A percentile compares a stretch with the other conserved stretches of the same genome.
Conservation (phyloP, 2,329 filamentous ascomycete species). For the Verticillium isaacii region DNA sequence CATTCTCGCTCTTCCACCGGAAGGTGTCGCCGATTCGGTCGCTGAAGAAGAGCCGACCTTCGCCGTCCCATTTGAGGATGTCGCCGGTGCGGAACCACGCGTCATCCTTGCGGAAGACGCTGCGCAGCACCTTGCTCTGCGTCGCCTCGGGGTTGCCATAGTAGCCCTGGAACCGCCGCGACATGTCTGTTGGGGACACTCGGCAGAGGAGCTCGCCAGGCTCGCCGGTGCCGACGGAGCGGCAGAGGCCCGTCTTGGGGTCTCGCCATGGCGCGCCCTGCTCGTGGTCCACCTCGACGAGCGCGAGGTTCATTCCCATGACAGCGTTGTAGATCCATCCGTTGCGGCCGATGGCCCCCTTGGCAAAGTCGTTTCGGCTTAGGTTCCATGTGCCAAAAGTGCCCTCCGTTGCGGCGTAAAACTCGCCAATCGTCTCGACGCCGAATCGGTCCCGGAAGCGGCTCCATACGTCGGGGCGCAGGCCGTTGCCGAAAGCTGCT, state of each 20-base stretch:
- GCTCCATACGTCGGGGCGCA: constrained; percentile 83
- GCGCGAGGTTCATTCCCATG: constrained; percentile 42
- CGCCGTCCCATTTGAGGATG: constrained; percentile 62
- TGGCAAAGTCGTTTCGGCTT: constrained; percentile 64
- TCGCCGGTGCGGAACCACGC: constrained; percentile 85
- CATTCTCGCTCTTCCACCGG: constrained; percentile 80
- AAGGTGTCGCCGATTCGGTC: constrained; percentile 78
- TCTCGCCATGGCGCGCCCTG: constrained; percentile 66
- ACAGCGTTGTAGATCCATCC: constrained; percentile 58
- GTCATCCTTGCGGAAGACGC: constrained; percentile 72
- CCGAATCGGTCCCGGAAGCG: constrained; percentile 77
- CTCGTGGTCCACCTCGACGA: constrained; percentile 68
- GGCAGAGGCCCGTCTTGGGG: constrained; percentile 65
- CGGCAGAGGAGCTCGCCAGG: constrained; percentile 71
- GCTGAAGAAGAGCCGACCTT: constrained; percentile 73
- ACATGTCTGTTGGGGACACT: constrained; percentile 62
- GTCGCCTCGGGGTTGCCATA: constrained; percentile 69
- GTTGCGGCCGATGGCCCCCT: constrained; percentile 73
- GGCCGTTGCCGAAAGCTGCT: constrained; percentile 76
- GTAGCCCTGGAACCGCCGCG: constrained; percentile 73
- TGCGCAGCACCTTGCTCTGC: constrained; percentile 65
- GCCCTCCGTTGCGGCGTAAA: constrained; percentile 77
- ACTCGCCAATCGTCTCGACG: constrained; percentile 69
- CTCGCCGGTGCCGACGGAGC: constrained; percentile 49
- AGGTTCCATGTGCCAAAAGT: constrained; percentile 67